Evolutionary conservation across 2,329 filamentous ascomycete genomes (phyloP).

Genomic region (Xylariaceae sp.): DNA sequence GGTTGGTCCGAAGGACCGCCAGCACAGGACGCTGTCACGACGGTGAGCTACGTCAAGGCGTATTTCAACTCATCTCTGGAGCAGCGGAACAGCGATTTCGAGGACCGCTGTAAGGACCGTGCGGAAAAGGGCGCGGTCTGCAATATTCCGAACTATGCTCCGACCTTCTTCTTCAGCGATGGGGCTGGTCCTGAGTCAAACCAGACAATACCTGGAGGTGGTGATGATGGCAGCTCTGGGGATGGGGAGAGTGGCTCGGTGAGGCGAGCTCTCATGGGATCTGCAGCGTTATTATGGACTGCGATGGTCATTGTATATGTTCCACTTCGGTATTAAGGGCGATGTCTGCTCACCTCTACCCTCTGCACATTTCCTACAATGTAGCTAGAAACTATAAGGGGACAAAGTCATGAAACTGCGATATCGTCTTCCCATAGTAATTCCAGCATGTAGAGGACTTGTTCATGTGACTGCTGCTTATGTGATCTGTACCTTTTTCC

Average conservation of each 20-base stretch:
- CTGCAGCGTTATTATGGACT: too few species aligned
- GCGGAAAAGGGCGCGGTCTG: conserved; percentile 42
- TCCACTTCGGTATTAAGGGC: too few species aligned
- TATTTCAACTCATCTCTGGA: conserved; percentile 71
- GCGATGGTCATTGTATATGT: too few species aligned
- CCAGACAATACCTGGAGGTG: conserved; percentile 39
- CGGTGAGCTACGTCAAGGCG: conserved; percentile 68
- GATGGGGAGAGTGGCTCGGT: neutral
- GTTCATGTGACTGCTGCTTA: too few species aligned
- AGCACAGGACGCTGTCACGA: conserved; percentile 56
- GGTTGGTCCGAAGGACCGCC: conserved; percentile 73
- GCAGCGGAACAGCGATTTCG: conserved; percentile 38
- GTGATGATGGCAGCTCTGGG: neutral
- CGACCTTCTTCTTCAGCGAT: conserved; percentile 49
- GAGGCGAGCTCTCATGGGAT: neutral
- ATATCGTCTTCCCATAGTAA: too few species aligned
- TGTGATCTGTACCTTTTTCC: too few species aligned
- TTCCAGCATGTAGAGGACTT: too few species aligned
- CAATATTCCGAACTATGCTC: conserved; percentile 46
- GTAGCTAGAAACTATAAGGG: too few species aligned
- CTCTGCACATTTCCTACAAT: too few species aligned
- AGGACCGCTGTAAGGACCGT: conserved; percentile 41
- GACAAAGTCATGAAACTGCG: too few species aligned
- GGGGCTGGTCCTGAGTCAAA: conserved; percentile 46
- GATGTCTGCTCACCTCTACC: too few species aligned